Conservation (phyloP, 768 basidiomycete genomes). For the Hortiboletus campestris region DNA sequence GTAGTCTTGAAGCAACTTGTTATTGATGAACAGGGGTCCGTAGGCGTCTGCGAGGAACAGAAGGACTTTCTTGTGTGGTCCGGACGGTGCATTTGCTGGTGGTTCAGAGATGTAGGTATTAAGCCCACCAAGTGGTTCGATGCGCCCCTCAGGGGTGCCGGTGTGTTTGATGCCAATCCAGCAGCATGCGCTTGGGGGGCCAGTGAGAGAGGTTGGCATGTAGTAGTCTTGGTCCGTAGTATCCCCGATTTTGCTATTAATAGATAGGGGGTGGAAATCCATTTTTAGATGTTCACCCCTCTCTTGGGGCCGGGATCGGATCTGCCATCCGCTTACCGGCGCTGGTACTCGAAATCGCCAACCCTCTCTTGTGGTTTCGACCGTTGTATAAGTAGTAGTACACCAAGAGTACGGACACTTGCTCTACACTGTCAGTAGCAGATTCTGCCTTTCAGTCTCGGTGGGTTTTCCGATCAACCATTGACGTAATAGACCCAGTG, state of each 20-base stretch:
- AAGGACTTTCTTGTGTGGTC: constrained; percentile 42
- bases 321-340: too few relatives aligned
- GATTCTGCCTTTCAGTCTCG: too few relatives aligned
- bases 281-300: too few relatives aligned
- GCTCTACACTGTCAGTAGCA: too few relatives aligned
- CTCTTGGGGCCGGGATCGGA: too few relatives aligned
- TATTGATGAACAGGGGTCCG: constrained; percentile 55
- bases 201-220: constrained; percentile 31
- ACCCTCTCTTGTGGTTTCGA: too few relatives aligned
- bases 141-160: constrained; percentile 46
- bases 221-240: neutral
- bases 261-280: too few relatives aligned
- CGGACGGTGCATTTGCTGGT: constrained; percentile 15
- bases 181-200: constrained; percentile 49
- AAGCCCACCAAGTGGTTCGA: constrained; percentile 44
- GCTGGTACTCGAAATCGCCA: too few relatives aligned
- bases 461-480: neutral
- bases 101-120: constrained; percentile 57
- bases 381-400: too few relatives aligned
- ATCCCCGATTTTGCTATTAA: too few relatives aligned
- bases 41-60: constrained; percentile 57
- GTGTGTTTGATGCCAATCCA: constrained; percentile 47
- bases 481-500: neutral
- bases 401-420: too few relatives aligned
- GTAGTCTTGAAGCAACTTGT: constrained; percentile 58